Evolutionary conservation across 2,329 filamentous ascomycete species (phyloP), one percentile per base, ranked within the genome.

Genomic region (Lachnellula subtilissima): DNA sequence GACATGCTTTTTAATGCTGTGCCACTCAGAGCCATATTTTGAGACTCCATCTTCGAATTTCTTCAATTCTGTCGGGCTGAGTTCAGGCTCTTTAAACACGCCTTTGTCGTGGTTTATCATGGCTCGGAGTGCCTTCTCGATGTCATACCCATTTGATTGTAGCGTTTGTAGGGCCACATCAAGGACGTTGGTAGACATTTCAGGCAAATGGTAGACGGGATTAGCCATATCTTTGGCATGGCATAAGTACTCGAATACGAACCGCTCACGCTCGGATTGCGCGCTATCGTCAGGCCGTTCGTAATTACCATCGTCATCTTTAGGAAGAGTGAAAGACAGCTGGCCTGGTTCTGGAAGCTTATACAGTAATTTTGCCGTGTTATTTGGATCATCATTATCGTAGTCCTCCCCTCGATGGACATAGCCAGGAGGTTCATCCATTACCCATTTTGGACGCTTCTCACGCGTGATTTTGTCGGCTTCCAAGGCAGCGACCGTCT

Each of bases 11-110:
- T 86, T 91, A 57, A 97, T 87, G 48, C 82, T 81, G 62, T 90
- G 83, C 65, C 96, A 84, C 73, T 99, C 94, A 0, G 93, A 97
- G 22, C 94, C 94, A 68, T 87, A 96, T 69, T 94, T 96, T 48
- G 83, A 76, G 11, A 99, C 89, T 42, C 84, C 94, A 69, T 97
- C 92, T 68, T 97, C 94, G 65, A 97, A 97, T 58, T 87, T 88
- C 73, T 94, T 94, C 59, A 89, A 76, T 70, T 99, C 92, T 35
- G 88, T 78, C 8, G 89, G 78, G 45, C 78, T 89, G 50, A 96
- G 74, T 55, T 89, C 84, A 0, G 94, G 94, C 70, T 97, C 92
- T 65, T 92, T 91, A 66, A 97, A 85, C 50, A 85, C 85, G 37
- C 82, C 79, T 58, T 84, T 84, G 58, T 92, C 84, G 11, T 86